phyloP scores from a whole-genome alignment of 805 yeast species.

The Metschnikowia picachoensis region DNA sequence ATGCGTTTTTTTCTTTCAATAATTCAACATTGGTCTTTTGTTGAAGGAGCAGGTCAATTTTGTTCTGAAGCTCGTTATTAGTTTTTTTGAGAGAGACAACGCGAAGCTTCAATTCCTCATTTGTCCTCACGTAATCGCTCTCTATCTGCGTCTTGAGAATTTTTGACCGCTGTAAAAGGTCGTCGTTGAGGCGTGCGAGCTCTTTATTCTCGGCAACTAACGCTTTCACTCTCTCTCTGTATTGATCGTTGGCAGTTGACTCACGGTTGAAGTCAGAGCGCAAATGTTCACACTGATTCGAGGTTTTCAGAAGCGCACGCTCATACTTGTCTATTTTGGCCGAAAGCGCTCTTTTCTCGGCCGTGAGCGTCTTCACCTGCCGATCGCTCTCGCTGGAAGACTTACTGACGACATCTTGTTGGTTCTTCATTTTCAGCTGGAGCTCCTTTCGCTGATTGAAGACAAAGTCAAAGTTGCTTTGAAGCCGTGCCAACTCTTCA shows the following conservation, averaged over 20 bases:
- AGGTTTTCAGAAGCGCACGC: slow-evolving; percentile 21
- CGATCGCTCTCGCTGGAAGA: slow-evolving; percentile 18
- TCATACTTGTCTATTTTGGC: slow-evolving; percentile 18
- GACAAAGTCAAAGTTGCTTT: slow-evolving; percentile 34
- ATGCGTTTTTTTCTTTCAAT: slow-evolving; percentile 50
- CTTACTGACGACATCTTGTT: slow-evolving; percentile 23
- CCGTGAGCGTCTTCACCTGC: slow-evolving; percentile 18
- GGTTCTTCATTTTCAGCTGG: slow-evolving; percentile 31
- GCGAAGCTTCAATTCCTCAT: slow-evolving; percentile 24
- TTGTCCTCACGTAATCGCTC: slow-evolving; percentile 14
- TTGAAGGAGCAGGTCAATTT: slow-evolving; percentile 47
- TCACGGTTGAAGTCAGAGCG: slow-evolving; percentile 33
- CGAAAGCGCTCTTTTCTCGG: slow-evolving; percentile 17
- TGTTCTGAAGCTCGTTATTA: slow-evolving; percentile 49
- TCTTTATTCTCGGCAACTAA: slow-evolving; percentile 27
- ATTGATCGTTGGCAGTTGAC: slow-evolving; percentile 33
- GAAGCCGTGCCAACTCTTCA: slow-evolving; percentile 29
- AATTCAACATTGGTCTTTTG: slow-evolving; percentile 47
- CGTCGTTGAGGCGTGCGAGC: slow-evolving; percentile 29
- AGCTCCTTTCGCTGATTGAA: slow-evolving; percentile 32
- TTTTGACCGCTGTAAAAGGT: slow-evolving; percentile 29
- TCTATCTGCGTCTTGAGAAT: slow-evolving; percentile 9
- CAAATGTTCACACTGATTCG: slow-evolving; percentile 30
- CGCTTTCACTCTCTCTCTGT: slow-evolving; percentile 33
- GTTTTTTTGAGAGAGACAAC: slow-evolving; percentile 37